These are phyloP conservation scores for Babesia ovata DNA, from an alignment of 169 alveolate genomes.

Conservation along the genomic window DNA sequence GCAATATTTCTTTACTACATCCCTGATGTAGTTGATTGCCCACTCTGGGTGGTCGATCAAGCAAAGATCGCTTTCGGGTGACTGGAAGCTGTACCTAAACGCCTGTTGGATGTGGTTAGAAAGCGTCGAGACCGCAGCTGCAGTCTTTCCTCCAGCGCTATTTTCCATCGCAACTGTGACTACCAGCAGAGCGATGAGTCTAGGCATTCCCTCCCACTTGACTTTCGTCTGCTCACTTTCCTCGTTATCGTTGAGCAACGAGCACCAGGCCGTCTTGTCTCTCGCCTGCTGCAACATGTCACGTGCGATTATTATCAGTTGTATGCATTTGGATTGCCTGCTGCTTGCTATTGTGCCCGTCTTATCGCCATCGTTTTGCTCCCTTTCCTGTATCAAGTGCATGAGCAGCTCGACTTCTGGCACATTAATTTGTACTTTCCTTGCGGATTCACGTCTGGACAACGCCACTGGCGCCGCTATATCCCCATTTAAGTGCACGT, in stretches of 20 bases:
- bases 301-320: neutral
- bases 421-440: neutral
- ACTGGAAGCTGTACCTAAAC: slow-evolving; percentile 64
- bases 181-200: slow-evolving; percentile 43
- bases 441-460: neutral
- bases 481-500: neutral
- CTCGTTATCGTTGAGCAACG: slow-evolving; percentile 27
- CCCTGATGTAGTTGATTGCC: slow-evolving; percentile 56
- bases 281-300: slow-evolving; percentile 37
- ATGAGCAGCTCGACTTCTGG: slow-evolving; percentile 27
- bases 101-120: slow-evolving; percentile 39
- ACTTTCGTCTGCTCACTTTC: slow-evolving; percentile 17
- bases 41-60: slow-evolving; percentile 60
- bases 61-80: slow-evolving; percentile 48
- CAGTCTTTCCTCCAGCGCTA: neutral
- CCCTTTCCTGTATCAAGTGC: slow-evolving; percentile 6
- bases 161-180: slow-evolving; percentile 29
- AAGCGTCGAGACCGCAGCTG: slow-evolving; percentile 30
- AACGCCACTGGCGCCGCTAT: neutral
- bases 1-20: slow-evolving; percentile 25
- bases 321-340: slow-evolving; percentile 2
- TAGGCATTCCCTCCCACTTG: slow-evolving; percentile 43
- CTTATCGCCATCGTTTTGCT: neutral
- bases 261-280: slow-evolving; percentile 48
- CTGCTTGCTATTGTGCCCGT: neutral